phyloP scores from a whole-genome alignment of 129 eudicot species.

The Lactuca saligna region DNA sequence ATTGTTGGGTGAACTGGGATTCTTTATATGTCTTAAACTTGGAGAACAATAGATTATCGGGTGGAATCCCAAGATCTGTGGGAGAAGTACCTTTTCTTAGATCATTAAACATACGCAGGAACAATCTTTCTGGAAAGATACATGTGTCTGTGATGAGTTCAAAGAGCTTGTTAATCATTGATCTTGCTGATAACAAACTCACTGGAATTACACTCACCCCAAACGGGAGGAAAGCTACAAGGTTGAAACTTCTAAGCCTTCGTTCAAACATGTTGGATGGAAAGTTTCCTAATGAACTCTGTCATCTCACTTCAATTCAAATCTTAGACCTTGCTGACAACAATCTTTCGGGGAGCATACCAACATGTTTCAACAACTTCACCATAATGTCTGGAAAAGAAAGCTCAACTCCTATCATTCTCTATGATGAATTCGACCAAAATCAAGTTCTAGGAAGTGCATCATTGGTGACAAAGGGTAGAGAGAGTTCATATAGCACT shows the following conservation, averaged over 20 bases:
- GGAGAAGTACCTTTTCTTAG: not conserved
- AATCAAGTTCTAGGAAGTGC: constrained; percentile 7
- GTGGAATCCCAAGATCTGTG: constrained; percentile 28
- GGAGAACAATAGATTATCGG: constrained; percentile 23
- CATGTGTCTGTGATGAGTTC: constrained; percentile 18
- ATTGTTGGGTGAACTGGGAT: constrained; percentile 22
- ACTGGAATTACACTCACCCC: constrained; percentile 5
- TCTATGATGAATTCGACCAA: not conserved
- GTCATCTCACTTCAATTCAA: constrained; percentile 25
- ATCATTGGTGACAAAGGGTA: constrained; percentile 25
- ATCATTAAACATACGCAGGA: constrained; percentile 26
- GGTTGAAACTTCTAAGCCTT: constrained; percentile 16
- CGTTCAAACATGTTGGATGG: constrained; percentile 26
- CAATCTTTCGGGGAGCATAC: constrained; percentile 29
- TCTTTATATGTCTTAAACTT: constrained; percentile 9
- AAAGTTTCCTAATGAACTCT: constrained; percentile 22
- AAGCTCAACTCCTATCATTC: constrained; percentile 7
- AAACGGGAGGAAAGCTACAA: not conserved
- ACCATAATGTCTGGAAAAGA: constrained; percentile 16
- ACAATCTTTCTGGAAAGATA: constrained; percentile 21
- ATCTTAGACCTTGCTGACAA: constrained; percentile 34
- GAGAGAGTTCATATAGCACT: constrained; percentile 12
- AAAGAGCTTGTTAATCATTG: constrained; percentile 24
- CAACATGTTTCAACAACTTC: constrained; percentile 24
- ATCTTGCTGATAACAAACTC: constrained; percentile 36